Base-by-base conservation (phyloP, 1,284 basidiomycete genomes). In the Ganoderma meredithae region DNA sequence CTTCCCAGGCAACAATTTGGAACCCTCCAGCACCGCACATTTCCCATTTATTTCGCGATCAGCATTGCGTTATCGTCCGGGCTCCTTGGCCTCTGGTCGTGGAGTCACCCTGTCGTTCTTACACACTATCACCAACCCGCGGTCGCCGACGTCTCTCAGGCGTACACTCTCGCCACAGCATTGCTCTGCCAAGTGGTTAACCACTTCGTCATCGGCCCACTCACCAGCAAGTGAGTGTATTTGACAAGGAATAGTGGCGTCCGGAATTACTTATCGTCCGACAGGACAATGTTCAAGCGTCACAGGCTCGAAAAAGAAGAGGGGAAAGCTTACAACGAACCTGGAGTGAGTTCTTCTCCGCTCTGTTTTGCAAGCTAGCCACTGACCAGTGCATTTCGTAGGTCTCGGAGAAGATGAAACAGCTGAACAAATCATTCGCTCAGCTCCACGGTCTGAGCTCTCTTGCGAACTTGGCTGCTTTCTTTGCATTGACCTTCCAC, bases 1-100 rank as follows among this genome's bases (percentile, higher is more conserved):
- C 80, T 91, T 60, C 86, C 88, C 90, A 85, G 89, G 62, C 88
- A 91, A 64, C 88, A 91, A 69, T 95, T 95, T 72, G 88, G 90
- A n/a, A 81, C 85, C 53, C 85, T 96, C 44, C 93, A 95, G 77
- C 88, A 92, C 74, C 85, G 85, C 72, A 86, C 86, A 0, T 93
- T 94, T 79, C 93, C 94, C 1, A 78, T 91, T 66, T 95, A 94
- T 81, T 95, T 95, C 75, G 78, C 85, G 33, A 78, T 88, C 58
- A 90, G 89, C 33, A 85, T 91, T 49, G 73, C 79, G 22, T 79
- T 91, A 41, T 85, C 89, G 22, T 82, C 85, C 0, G 79, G 81
- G 15, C 83, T 95, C 33, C 80, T 94, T 53, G 82, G 81, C 10
- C 81, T 87, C 43, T 94, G 93, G 88, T 83, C 87, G 9, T 83